phyloP scores from a whole-genome alignment of 1,284 basidiomycete genomes.

The Cryptococcus neoformans region DNA sequence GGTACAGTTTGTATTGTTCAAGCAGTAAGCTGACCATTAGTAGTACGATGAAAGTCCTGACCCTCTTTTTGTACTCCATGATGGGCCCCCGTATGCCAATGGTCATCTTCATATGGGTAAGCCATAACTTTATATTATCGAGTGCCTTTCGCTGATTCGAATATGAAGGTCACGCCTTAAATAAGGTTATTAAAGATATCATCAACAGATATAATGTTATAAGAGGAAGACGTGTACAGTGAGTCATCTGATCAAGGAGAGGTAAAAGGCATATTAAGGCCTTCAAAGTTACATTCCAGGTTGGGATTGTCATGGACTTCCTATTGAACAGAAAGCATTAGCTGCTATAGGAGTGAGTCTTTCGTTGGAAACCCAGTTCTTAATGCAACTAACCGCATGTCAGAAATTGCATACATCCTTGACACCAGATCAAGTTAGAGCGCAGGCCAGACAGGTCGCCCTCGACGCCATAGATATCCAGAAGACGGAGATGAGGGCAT shows the following conservation, averaged over 20 bases:
- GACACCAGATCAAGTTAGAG: conserved; percentile 63
- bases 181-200: conserved; percentile 97
- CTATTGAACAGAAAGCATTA: conserved; percentile 91
- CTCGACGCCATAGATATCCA: conserved; percentile 72
- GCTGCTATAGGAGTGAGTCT: conserved; percentile 68
- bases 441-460: conserved; percentile 70
- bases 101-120: conserved; percentile 91
- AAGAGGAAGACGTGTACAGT: conserved; percentile 78
- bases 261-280: background rate
- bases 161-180: conserved; percentile 81
- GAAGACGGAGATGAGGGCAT: conserved; percentile 71
- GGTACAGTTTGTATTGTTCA: conserved; percentile 52
- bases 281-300: conserved; percentile 78
- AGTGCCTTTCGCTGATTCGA: background rate
- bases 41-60: conserved; percentile 65
- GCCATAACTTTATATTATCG: conserved; percentile 17
- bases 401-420: conserved; percentile 53
- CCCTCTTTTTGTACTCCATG: conserved; percentile 80
- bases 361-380: too few relatives aligned
- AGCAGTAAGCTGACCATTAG: background rate
- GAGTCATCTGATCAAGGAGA: conserved; percentile 33
- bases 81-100: conserved; percentile 98
- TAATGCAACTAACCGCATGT: background rate
- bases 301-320: conserved; percentile 98
- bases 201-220: conserved; percentile 87